phyloP scores from a whole-genome alignment of 2,329 filamentous ascomycete genomes.

The Talaromyces atroroseus region DNA sequence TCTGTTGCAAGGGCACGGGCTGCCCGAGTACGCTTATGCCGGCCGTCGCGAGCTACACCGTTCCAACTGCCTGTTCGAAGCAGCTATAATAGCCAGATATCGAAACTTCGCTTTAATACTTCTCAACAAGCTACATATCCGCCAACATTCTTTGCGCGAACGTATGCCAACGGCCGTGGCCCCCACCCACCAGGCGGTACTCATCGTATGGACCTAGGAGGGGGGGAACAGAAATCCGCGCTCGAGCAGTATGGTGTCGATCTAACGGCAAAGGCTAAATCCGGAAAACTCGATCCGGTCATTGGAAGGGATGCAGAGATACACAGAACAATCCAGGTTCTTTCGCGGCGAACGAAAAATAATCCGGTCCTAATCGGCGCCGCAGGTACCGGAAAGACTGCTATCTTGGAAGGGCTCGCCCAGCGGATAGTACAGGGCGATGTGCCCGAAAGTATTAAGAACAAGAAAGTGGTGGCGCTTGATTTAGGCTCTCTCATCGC shows the following conservation, averaged over 20 bases:
- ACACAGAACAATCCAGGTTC: conserved; percentile 86
- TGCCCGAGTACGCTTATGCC: conserved; percentile 26
- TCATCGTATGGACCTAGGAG: conserved; percentile 84
- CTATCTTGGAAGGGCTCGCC: conserved; percentile 83
- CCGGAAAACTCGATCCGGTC: conserved; percentile 90
- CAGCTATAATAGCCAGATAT: conserved; percentile 17
- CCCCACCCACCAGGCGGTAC: conserved; percentile 88
- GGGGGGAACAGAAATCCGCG: conserved; percentile 72
- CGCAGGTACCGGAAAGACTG: conserved; percentile 89
- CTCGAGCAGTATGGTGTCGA: conserved; percentile 89
- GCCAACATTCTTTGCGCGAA: neutral
- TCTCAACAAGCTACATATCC: conserved; percentile 9
- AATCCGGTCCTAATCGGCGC: conserved; percentile 91
- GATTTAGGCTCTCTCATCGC: conserved; percentile 92
- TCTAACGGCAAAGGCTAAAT: conserved; percentile 74
- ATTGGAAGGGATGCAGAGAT: conserved; percentile 91
- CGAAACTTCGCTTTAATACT: conserved; percentile 13
- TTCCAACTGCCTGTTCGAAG: conserved; percentile 19
- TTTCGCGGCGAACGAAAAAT: conserved; percentile 91
- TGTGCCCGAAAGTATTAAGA: conserved; percentile 91
- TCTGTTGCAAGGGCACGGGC: conserved; percentile 28
- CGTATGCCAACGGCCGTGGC: conserved; percentile 53
- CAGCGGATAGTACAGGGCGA: conserved; percentile 86
- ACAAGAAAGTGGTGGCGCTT: conserved; percentile 81
- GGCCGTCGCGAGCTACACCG: conserved; percentile 20